Evolutionary conservation across 345 rosid genomes (phyloP).

Genomic region (Dovyalis caffra): DNA sequence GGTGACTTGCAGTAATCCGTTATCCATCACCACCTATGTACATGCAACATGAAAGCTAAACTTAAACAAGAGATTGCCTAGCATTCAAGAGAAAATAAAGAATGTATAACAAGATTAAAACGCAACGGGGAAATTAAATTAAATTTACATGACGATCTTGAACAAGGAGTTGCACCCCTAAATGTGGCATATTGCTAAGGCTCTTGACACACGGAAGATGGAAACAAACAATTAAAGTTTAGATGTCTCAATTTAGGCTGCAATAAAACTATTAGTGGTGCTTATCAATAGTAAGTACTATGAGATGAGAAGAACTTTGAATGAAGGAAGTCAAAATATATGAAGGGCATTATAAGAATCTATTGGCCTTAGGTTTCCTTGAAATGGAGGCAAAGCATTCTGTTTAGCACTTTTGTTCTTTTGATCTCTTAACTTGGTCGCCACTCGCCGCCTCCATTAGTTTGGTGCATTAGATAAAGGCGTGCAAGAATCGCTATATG

Average conservation of each 20-base stretch:
- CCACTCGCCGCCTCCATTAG: conserved; percentile 24
- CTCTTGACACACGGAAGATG: background rate
- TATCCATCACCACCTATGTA: conserved; percentile 76
- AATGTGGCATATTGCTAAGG: conserved; percentile 17
- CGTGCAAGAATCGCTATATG: conserved; percentile 36
- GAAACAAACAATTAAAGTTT: too few species aligned
- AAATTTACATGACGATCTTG: conserved; percentile 25
- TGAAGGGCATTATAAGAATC: background rate
- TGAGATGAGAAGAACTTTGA: background rate
- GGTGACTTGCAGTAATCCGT: conserved; percentile 68
- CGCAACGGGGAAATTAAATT: background rate
- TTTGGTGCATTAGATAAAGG: conserved; percentile 32
- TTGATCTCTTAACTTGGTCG: conserved; percentile 53
- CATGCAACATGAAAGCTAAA: background rate
- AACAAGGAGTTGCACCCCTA: conserved; percentile 20
- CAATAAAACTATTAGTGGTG: background rate
- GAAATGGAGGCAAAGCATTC: conserved; percentile 40
- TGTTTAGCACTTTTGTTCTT: conserved; percentile 1
- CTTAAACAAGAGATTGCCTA: background rate
- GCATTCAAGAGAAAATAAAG: background rate
- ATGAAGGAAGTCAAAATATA: background rate
- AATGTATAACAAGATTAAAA: background rate
- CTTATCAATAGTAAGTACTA: background rate
- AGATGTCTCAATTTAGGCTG: too few species aligned
- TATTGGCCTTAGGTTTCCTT: conserved; percentile 24